Base-by-base conservation (phyloP, 73 alveolate species). In the Effrenium voratum region DNA sequence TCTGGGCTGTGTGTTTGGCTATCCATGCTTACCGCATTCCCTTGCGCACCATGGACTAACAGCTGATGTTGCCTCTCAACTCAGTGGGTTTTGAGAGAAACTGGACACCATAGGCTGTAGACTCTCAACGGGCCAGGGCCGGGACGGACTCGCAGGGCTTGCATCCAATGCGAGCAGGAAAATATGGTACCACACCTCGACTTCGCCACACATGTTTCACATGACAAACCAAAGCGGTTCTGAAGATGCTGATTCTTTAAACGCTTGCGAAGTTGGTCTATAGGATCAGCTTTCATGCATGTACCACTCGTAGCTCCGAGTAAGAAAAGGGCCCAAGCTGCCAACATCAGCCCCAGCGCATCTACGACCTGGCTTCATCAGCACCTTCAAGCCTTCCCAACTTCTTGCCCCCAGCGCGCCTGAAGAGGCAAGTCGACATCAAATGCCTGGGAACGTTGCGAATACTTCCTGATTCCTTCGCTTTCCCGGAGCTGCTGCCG, bases 321-420 rank as follows among this genome's bases (percentile, higher is more conserved):
- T 26, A 38, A 75, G 55, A 38, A 76, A 43, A 22, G 80, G 49
- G 63, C 93, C 93, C 93, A 85, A 43, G 93, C 93, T 13, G 93
- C 93, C 60, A 85, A 30, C 81, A 85, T 41, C 81, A 85, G 81
- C 41, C 80, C 93, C 38, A 46, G 55, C 19, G 44, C 81, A n/a
- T 85, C 93, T 16, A 85, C 93, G 40, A 60, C 81, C 93, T 55
- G 43, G 19, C 28, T 32, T 57, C n/a, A 24, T 13, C 34, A 32
- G 72, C 32, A 1, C 34, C 2, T 57, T 57, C 15, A 28, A 55
- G 68, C 32, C 24, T 19, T 19, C 68, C 68, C 24, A 19, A 55
- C 68, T 19, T 2, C 24, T 1, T 28, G 3, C 1, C 15, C 68
- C 68, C 15, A 28, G 24, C 6, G 15, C 32, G 68, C 75, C 34